These are phyloP conservation scores for Eucalyptus regnans DNA, from an alignment of 345 rosid species.

Conservation along the genomic window DNA sequence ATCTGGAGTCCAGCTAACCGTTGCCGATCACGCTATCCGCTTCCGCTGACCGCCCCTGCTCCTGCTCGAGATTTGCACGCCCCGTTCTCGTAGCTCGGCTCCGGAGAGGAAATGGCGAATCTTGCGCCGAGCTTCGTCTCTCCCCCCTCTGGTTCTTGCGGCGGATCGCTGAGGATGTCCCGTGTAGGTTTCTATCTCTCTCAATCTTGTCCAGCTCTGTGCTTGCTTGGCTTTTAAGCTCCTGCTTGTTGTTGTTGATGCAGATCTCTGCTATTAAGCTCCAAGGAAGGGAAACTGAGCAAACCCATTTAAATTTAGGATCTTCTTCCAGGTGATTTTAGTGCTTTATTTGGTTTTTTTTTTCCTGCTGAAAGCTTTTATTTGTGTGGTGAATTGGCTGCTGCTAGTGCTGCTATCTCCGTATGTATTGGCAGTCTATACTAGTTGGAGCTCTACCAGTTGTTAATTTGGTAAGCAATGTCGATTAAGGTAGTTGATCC, in stretches of 20 bases:
- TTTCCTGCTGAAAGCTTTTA: not conserved
- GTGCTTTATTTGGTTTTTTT: not conserved
- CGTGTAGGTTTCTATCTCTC: not conserved
- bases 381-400: not conserved
- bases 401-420: not conserved
- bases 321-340: constrained; percentile 21
- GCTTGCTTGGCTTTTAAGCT: not conserved
- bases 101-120: not conserved
- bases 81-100: not conserved
- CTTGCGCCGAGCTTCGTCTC: not conserved
- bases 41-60: not conserved
- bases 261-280: constrained; percentile 19
- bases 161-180: not conserved
- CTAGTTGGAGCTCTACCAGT: not conserved
- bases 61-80: not conserved
- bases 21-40: not conserved
- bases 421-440: not conserved
- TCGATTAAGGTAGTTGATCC: not conserved
- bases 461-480: not conserved
- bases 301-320: constrained; percentile 9
- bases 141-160: not conserved
- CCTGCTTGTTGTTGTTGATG: not conserved
- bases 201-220: not conserved
- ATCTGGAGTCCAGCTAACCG: not conserved
- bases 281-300: constrained; percentile 8